Conservation (phyloP, 1,284 basidiomycete genomes). For the Cryptococcus deneoformans region DNA sequence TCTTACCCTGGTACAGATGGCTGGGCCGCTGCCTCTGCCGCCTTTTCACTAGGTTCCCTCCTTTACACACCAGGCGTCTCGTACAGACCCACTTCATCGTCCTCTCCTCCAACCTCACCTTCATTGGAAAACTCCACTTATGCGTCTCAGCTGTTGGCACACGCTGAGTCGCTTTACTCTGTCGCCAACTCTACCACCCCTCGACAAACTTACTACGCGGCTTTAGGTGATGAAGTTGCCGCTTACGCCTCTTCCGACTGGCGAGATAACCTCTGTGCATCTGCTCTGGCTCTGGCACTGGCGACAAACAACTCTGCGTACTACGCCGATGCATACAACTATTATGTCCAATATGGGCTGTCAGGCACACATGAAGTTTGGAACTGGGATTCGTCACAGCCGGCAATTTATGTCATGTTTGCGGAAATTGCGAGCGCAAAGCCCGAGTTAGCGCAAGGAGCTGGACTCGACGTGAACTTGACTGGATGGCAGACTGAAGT, state of each 20-base stretch:
- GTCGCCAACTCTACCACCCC: slow-evolving; percentile 59
- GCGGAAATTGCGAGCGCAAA: slow-evolving; percentile 49
- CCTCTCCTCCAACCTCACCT: slow-evolving; percentile 57
- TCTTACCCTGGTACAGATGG: slow-evolving; percentile 82
- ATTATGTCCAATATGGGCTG: slow-evolving; percentile 62
- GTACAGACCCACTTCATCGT: slow-evolving; percentile 49
- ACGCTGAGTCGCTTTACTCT: slow-evolving; percentile 74
- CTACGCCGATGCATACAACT: slow-evolving; percentile 63
- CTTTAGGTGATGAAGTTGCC: slow-evolving; percentile 59
- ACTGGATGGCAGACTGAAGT: slow-evolving; percentile 66
- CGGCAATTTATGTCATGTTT: slow-evolving; percentile 71
- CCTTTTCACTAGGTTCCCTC: slow-evolving; percentile 79
- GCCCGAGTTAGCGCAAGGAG: slow-evolving; percentile 60
- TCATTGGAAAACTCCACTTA: slow-evolving; percentile 73
- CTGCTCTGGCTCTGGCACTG: slow-evolving; percentile 70
- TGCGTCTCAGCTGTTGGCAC: slow-evolving; percentile 62
- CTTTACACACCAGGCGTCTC: slow-evolving; percentile 63
- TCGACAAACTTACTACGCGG: slow-evolving; percentile 51
- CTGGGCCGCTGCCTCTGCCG: slow-evolving; percentile 74
- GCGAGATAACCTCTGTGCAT: slow-evolving; percentile 55
- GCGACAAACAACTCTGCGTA: slow-evolving; percentile 62
- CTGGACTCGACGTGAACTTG: slow-evolving; percentile 55
- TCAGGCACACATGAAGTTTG: slow-evolving; percentile 61
- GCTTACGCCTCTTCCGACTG: slow-evolving; percentile 70
- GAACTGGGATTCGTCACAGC: slow-evolving; percentile 85